phyloP scores from a whole-genome alignment of 495 filamentous ascomycete genomes.

The Tuber calosporum region DNA sequence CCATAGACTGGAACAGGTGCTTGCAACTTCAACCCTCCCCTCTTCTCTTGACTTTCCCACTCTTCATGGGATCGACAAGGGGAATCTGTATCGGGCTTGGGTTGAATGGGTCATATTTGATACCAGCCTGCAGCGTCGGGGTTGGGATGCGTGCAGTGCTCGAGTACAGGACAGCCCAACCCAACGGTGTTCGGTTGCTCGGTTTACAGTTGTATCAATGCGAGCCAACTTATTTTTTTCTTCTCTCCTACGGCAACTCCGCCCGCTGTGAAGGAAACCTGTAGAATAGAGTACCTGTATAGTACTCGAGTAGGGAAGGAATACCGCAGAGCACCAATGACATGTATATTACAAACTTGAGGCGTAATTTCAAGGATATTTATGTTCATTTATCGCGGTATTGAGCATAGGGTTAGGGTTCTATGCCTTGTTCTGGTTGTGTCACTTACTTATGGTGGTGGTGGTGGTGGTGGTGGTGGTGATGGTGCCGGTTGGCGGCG shows the following conservation, averaged over 20 bases:
- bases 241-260: background rate
- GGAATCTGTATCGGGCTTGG: background rate
- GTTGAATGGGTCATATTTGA: slow-evolving; percentile 1
- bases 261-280: background rate
- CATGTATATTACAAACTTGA: background rate
- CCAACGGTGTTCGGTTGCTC: background rate
- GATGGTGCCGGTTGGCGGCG: background rate
- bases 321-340: background rate
- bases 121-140: background rate
- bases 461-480: background rate
- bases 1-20: background rate
- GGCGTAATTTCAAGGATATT: background rate
- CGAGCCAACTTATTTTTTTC: background rate
- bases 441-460: background rate
- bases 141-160: background rate
- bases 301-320: background rate
- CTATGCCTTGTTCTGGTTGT: background rate
- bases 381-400: background rate
- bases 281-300: background rate
- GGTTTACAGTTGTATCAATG: background rate
- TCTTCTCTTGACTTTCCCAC: background rate
- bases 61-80: background rate
- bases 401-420: background rate
- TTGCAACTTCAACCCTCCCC: background rate
- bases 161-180: slow-evolving; percentile 1